Percentiles rank a stretch among this genome's conserved stretches.
Evolutionary conservation across 371 early-diverging fungal species (phyloP).

Genomic region (Mucor plumbeus): DNA sequence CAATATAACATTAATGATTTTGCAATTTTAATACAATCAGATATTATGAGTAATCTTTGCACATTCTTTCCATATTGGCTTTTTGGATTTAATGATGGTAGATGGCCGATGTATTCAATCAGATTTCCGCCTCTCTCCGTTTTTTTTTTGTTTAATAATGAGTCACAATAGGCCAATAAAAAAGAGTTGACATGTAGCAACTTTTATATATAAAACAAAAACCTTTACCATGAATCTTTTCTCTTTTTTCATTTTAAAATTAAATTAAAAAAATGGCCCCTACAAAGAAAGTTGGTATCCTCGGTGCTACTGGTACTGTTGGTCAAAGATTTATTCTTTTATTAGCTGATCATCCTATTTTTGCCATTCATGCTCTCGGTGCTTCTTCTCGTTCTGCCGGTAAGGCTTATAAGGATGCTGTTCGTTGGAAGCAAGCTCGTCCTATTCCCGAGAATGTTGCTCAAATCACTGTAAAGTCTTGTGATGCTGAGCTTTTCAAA

Average conservation of each 20-base stretch:
- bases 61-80: not conserved
- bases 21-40: not conserved
- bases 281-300: constrained; percentile 83
- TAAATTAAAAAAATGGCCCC: constrained; percentile 22
- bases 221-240: not conserved
- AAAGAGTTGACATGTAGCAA: not conserved
- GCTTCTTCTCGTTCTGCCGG: constrained; percentile 94
- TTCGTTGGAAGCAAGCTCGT: constrained; percentile 88
- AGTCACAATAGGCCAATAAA: constrained; percentile 25
- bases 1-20: not conserved
- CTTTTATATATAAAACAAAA: constrained; percentile 2
- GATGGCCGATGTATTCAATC: not conserved
- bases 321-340: constrained; percentile 96
- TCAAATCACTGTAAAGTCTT: constrained; percentile 68
- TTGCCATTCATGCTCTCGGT: constrained; percentile 87
- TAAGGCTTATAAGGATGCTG: constrained; percentile 77
- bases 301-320: constrained; percentile 98
- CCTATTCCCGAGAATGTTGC: constrained; percentile 73
- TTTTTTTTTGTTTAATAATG: constrained; percentile 13
- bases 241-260: constrained; percentile 34
- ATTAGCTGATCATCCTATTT: constrained; percentile 85
- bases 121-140: not conserved
- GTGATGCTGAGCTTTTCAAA: constrained; percentile 75
- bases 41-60: constrained; percentile 1
- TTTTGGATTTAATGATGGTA: not conserved